These are phyloP conservation scores for Fusarium newnesense DNA, from an alignment of 2,329 filamentous ascomycete species.

Conservation along the genomic window DNA sequence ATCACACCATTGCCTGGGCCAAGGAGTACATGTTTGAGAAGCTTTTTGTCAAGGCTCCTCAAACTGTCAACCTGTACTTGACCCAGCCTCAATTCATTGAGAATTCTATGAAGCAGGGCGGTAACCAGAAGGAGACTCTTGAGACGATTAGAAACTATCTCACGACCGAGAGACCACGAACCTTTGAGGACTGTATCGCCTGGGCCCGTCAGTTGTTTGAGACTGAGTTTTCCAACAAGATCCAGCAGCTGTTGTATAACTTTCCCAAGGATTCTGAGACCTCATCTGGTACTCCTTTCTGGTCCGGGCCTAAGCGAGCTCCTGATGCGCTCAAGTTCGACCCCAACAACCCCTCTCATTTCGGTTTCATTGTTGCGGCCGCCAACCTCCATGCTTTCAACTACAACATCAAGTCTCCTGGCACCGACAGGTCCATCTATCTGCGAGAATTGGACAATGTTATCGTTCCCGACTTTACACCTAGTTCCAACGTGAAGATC, in stretches of 20 bases:
- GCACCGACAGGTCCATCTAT: slow-evolving; percentile 75
- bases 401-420: slow-evolving; percentile 92
- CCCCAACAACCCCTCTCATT: slow-evolving; percentile 83
- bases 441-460: slow-evolving; percentile 85
- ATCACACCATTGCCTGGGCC: slow-evolving; percentile 98
- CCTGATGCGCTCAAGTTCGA: slow-evolving; percentile 93
- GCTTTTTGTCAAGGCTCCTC: slow-evolving; percentile 91
- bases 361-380: slow-evolving; percentile 86
- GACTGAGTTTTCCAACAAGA: slow-evolving; percentile 95
- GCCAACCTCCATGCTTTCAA: slow-evolving; percentile 97
- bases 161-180: slow-evolving; percentile 89
- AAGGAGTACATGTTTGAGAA: slow-evolving; percentile 91
- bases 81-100: slow-evolving; percentile 92
- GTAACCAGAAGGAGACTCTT: slow-evolving; percentile 92
- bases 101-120: slow-evolving; percentile 87
- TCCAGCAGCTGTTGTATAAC: slow-evolving; percentile 94
- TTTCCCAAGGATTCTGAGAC: slow-evolving; percentile 95
- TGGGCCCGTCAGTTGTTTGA: slow-evolving; percentile 96
- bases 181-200: slow-evolving; percentile 94
- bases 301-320: slow-evolving; percentile 97
- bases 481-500: slow-evolving; percentile 92
- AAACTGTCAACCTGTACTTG: slow-evolving; percentile 94
- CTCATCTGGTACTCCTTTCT: slow-evolving; percentile 90
- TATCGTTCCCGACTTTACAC: slow-evolving; percentile 95
- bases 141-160: slow-evolving; percentile 91